Conservation (phyloP, 768 basidiomycete species). For the Saitozyma sp. region DNA sequence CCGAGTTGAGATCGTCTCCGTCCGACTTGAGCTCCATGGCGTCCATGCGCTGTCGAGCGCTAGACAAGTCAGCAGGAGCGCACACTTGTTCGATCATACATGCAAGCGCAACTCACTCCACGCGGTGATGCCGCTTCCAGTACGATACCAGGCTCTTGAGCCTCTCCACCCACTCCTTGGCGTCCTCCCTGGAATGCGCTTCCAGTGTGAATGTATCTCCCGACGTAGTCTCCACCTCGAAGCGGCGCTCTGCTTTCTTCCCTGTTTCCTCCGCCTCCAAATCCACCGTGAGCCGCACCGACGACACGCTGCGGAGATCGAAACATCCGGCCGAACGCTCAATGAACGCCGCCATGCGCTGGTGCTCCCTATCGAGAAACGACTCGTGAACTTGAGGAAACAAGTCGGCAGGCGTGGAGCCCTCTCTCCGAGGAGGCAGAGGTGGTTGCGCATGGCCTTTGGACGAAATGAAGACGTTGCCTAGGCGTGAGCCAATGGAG, state of each 20-base stretch:
- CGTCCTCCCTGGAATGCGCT: conserved; percentile 70
- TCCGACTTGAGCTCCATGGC: conserved; percentile 17
- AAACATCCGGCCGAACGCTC: conserved; percentile 58
- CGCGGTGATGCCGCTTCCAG: conserved; percentile 74
- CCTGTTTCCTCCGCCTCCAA: conserved; percentile 52
- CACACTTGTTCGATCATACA: neutral
- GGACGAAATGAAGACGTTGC: conserved; percentile 39
- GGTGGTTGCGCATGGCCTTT: conserved; percentile 36
- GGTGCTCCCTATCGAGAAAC: conserved; percentile 41
- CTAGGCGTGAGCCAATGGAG: conserved; percentile 15
- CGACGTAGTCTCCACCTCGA: conserved; percentile 71
- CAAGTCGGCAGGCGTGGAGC: conserved; percentile 26
- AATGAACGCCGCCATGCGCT: conserved; percentile 47
- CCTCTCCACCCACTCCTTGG: conserved; percentile 81
- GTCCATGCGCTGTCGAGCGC: conserved; percentile 46
- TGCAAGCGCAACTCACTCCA: conserved; percentile 56
- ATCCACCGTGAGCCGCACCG: conserved; percentile 57
- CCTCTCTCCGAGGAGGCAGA: conserved; percentile 24
- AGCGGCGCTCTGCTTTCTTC: conserved; percentile 56
- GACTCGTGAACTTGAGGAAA: conserved; percentile 31
- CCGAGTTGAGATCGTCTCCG: conserved; percentile 24
- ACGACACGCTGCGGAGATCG: conserved; percentile 64
- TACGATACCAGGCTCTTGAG: conserved; percentile 70
- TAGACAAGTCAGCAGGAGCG: conserved; percentile 10
- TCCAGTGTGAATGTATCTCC: conserved; percentile 75